Evolutionary conservation across 306 rosid species (phyloP), one percentile per base, ranked within the genome.

Genomic region (Pterocarpus santalinus): DNA sequence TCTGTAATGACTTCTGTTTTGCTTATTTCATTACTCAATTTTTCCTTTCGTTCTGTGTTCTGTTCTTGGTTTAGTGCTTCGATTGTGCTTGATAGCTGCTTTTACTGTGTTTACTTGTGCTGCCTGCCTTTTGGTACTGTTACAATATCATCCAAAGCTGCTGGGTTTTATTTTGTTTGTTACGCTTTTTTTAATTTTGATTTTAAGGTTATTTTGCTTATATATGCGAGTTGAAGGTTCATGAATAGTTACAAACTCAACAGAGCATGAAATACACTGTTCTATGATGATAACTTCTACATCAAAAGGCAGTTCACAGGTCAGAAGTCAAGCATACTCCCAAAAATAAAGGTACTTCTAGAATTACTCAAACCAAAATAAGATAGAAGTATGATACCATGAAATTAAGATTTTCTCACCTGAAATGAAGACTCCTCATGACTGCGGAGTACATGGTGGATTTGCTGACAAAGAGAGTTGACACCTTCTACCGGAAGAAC

Each of bases 401-500:
- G 64, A 47, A 57, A 46, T 7, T 46, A 74, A 72, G 33, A 81
- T 55, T 69, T 61, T 60, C 83, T 55, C 62, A 95, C 99, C 98
- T 93, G 94, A 66, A 91, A 90, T 30, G 97, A 86, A 56, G 91
- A 88, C 82, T 95, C 99, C 86, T 93, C 99, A 2, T 87, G 89
- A 85, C 83, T 88, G 35, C 76, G 92, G 47, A 93, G 90, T 4
- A 77, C 87, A 1, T 70, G 82, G 73, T 91, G 93, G 78, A 89
- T 87, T 56, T 88, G 83, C 79, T 91, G 94, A 86, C 97, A 83
- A 46, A 95, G 87, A 66, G 97, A 80, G 69, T 85, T 73, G 80
- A 95, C 90, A 69, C 99, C 99, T 83, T 95, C 93, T 46, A 88
- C 90, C 1, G 95, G 98, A 57, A 95, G 92, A 86, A 95, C 85